A percentile compares a stretch with the other conserved stretches of the same genome.
Conservation (phyloP, 2,329 filamentous ascomycete genomes). For the Dactylellina cionopaga region DNA sequence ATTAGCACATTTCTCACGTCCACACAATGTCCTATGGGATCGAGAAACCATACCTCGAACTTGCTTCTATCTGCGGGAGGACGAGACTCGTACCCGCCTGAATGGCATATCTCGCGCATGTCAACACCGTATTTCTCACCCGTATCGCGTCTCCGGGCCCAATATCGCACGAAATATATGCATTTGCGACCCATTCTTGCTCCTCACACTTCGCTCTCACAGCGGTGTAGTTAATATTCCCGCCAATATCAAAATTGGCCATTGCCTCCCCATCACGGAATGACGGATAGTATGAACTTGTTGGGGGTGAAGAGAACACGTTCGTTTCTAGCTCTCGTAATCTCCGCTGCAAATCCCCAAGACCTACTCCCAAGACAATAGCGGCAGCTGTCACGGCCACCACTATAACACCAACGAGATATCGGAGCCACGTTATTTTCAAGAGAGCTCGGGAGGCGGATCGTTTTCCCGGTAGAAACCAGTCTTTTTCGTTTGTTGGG, state of each 20-base stretch:
- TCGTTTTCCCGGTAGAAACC: not conserved
- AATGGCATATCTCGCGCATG: conserved; percentile 2
- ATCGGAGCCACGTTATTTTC: not conserved
- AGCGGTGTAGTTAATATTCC: not conserved
- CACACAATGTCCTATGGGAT: no score
- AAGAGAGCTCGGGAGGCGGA: not conserved
- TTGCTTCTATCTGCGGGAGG: not conserved
- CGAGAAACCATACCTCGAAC: not conserved
- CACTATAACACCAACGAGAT: not conserved
- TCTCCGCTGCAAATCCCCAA: not conserved
- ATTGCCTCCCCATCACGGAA: not conserved
- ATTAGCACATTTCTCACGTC: no score
- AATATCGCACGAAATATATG: conserved; percentile 4
- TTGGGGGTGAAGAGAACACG: not conserved
- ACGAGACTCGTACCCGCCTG: not conserved
- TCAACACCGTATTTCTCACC: not conserved
- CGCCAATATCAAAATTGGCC: not conserved
- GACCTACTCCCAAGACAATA: not conserved
- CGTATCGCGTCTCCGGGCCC: not conserved
- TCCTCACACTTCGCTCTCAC: not conserved
- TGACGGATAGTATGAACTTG: not conserved
- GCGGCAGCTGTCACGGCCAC: not conserved
- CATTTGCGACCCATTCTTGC: not conserved
- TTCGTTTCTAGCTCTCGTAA: not conserved
- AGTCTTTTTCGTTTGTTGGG: not conserved